Base-by-base conservation (phyloP, 2,329 filamentous ascomycete species). In the Ceratocystis colombiana region DNA sequence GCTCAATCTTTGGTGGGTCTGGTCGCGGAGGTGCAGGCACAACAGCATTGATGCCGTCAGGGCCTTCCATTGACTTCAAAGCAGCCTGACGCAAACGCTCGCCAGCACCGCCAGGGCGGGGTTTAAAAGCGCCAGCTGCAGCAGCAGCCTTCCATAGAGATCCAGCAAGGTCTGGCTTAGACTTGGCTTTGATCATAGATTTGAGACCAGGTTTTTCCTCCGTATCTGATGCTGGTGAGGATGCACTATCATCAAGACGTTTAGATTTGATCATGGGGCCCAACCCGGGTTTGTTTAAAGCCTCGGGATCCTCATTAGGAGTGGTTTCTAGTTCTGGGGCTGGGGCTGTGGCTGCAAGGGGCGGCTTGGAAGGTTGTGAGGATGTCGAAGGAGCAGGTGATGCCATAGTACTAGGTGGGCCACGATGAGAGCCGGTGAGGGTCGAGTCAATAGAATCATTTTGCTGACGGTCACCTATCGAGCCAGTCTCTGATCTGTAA, bases 11-110 rank as follows among this genome's bases (percentile, higher is more conserved):
- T 3, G 67, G 41, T 6, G 53, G 65, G 7, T 73, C 70, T 0
- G 80, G 78, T 37, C 80, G 77, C 15, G 78, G 82, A 1, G 92
- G 91, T 2, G 91, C 89, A 28, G 89, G 89, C 25, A 96, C 88
- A 46, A 96, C 92, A 48, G 87, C 84, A 12, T 88, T 96, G 70
- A 96, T 96, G 1, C 92, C 93, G 76, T 96, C 92, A 5, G 90
- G 88, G 4, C 88, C 90, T 28, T 88, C 83, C 2, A 76, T 77
- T n/a, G 76, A 74, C 66, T 82, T 84, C 69, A 78, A 79, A 66
- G 84, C 81, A 45, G 81, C 79, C 64, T 86, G 83, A 66, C 88
- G 80, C 64, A 96, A 78, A 64, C 88, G 87, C 69, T 95, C 90
- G 64, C 86, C 91, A 25, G 90, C 92, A 69, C 92, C 93, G 67